Evolutionary conservation across 208 protist genomes (phyloP), one percentile per base, ranked within the genome.

Genomic region (Leishmania tarentolae): DNA sequence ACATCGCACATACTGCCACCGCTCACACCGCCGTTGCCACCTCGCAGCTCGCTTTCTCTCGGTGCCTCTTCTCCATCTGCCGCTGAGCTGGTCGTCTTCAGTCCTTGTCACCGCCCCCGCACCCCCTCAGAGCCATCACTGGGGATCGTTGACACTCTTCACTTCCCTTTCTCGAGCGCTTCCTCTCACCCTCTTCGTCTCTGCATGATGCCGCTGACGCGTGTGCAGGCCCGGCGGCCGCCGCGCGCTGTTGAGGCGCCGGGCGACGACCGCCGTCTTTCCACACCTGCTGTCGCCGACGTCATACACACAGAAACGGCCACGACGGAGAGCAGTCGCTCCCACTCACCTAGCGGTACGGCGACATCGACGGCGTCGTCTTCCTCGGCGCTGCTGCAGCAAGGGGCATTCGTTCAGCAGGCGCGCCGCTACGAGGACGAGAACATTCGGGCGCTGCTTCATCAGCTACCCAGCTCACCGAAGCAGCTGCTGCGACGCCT

Each of bases 401-500:
- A 31, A 31, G 42, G 35, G 3, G 9, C 44, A 0, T 56, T 72
- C 35, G 21, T 21, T 21, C 63, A 77, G 13, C 79, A 83, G 56
- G 52, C 61, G 24, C 61, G 83, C 31, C 77, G 75, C 82, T 79
- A 83, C 76, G 53, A 63, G 53, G 71, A 81, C 35, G 77, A 88
- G 35, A 84, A 84, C 44, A 24, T 87, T 21, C 63, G 75, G 0
- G 56, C 76, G 35, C 52, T 87, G 79, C 75, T 87, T 71, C 84
- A 84, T 47, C 72, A 71, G 19, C 82, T 95, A 17, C 92, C 93
- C 19, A 94, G 87, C 77, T 93, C 91, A 3, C 91, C 92, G 13
- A 90, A 90, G 83, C 90, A 94, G 53, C 86, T 97, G 3, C 21
- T 96, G 52, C 82, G 79, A 46, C 90, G 91, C 47, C 85, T 97